Conservation (phyloP, 768 basidiomycete genomes). For the Russula virescens region DNA sequence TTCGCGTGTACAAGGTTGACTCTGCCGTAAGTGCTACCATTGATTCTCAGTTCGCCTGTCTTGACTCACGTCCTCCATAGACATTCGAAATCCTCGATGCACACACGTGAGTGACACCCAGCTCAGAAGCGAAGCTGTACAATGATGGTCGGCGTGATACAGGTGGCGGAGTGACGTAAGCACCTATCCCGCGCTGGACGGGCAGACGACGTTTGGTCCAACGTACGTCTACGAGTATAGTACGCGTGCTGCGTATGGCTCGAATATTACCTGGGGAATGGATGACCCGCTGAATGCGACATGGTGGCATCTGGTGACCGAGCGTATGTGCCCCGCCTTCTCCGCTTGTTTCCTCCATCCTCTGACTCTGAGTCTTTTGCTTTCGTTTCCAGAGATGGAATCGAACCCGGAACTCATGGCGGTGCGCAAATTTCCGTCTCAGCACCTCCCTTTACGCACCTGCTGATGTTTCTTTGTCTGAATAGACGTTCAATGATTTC, state of each 20-base stretch:
- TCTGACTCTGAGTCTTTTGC: not conserved
- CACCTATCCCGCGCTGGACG: conserved; percentile 52
- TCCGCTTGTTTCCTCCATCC: not conserved
- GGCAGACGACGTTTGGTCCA: conserved; percentile 54
- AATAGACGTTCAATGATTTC: conserved; percentile 61
- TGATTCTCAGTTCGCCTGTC: not conserved
- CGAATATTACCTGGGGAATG: conserved; percentile 50
- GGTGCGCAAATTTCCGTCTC: conserved; percentile 33
- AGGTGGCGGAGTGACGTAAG: conserved; percentile 65
- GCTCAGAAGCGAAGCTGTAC: not conserved
- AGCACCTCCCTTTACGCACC: not conserved
- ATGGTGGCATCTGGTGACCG: conserved; percentile 78
- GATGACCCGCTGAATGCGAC: conserved; percentile 73
- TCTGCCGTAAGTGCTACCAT: conserved; percentile 44
- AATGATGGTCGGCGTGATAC: not conserved
- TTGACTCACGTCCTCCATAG: conserved; percentile 31
- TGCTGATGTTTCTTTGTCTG: not conserved
- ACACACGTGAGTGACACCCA: conserved; percentile 65
- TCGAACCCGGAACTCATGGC: conserved; percentile 50
- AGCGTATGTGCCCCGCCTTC: conserved; percentile 40
- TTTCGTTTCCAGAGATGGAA: conserved; percentile 46
- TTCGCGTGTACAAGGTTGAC: conserved; percentile 68
- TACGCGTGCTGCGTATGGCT: conserved; percentile 62
- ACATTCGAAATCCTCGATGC: conserved; percentile 77
- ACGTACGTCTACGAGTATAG: conserved; percentile 60